phyloP scores from a whole-genome alignment of 2,329 filamentous ascomycete genomes.

The Diaporthe velutina region DNA sequence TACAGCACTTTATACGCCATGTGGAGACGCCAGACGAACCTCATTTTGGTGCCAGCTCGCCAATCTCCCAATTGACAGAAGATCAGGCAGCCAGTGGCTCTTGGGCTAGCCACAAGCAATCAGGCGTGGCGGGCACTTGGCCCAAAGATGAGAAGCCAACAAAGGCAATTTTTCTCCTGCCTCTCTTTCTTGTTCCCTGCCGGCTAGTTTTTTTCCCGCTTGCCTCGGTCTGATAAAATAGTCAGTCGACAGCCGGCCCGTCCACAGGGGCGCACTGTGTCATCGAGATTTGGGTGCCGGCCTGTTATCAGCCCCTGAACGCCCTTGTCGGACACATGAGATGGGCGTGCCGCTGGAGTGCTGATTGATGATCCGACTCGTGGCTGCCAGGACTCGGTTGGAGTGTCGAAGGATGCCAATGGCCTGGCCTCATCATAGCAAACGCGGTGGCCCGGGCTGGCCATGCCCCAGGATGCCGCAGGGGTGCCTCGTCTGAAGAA shows the following conservation, averaged over 20 bases:
- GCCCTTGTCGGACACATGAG: conserved; percentile 13
- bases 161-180: neutral
- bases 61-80: conserved; percentile 23
- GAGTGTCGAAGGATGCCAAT: neutral
- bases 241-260: too few relatives aligned
- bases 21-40: conserved; percentile 21
- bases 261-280: neutral
- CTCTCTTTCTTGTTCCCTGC: neutral
- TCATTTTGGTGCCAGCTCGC: conserved; percentile 25
- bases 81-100: conserved; percentile 16
- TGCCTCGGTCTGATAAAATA: conserved; percentile 11
- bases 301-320: conserved; percentile 8
- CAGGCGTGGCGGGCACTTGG: neutral
- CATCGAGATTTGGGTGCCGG: conserved; percentile 8
- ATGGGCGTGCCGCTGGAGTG: neutral
- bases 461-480: neutral
- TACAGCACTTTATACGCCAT: conserved; percentile 13
- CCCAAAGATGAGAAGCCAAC: neutral
- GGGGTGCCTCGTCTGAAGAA: conserved; percentile 13
- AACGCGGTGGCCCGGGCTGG: neutral
- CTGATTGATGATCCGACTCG: conserved; percentile 9
- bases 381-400: neutral
- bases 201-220: neutral
- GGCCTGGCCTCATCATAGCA: neutral
- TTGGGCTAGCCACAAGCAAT: conserved; percentile 17